Conservation (phyloP, 306 rosid species). For the Corylus heterophylla region DNA sequence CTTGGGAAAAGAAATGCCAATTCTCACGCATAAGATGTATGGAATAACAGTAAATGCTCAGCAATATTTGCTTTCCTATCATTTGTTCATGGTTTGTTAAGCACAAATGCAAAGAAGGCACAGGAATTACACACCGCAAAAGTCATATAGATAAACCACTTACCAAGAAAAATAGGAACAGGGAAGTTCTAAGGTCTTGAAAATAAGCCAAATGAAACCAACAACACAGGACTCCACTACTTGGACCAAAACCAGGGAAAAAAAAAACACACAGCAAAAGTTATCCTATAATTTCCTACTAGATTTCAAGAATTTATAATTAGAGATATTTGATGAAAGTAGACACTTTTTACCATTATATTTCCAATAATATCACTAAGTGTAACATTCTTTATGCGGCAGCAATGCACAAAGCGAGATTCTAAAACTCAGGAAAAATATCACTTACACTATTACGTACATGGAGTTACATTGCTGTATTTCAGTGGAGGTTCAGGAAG, state of each 20-base stretch:
- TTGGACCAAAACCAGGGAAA: background rate
- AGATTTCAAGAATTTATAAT: background rate
- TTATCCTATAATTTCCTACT: background rate
- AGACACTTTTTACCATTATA: background rate
- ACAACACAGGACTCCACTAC: background rate
- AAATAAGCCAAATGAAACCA: background rate
- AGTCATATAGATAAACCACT: background rate
- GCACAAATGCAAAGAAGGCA: background rate
- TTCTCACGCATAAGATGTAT: background rate
- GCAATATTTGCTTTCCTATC: background rate
- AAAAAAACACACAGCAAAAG: too few relatives aligned
- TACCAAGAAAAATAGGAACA: background rate
- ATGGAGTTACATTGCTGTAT: background rate
- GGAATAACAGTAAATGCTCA: background rate
- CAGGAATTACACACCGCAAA: background rate
- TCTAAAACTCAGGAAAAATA: background rate
- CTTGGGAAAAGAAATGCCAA: background rate
- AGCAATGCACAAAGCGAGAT: background rate
- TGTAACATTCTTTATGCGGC: background rate
- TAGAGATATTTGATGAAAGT: background rate
- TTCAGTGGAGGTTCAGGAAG: background rate
- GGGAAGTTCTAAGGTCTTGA: background rate
- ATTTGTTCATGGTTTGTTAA: background rate
- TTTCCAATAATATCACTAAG: background rate
- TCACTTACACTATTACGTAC: background rate